Percentiles rank a stretch among this genome's conserved stretches.
Conservation (phyloP, 2,329 filamentous ascomycete species). For the Grosmannia clavigera region DNA sequence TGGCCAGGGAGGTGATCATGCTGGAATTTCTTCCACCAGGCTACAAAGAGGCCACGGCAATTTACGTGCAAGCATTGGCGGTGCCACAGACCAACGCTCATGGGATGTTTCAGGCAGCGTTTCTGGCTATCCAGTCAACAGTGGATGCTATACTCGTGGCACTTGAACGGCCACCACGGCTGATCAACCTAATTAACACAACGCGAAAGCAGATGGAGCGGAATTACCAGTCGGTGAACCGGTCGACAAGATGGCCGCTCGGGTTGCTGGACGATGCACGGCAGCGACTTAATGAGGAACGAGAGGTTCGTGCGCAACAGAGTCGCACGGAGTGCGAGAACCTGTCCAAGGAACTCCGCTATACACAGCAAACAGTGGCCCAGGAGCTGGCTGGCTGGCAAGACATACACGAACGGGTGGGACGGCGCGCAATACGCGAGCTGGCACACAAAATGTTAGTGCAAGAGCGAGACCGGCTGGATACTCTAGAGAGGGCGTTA, state of each 20-base stretch:
- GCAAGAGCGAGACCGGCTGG: conserved; percentile 64
- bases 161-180: conserved; percentile 63
- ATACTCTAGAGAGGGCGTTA: conserved; percentile 68
- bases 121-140: conserved; percentile 72
- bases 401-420: conserved; percentile 70
- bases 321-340: conserved; percentile 58
- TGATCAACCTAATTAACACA: conserved; percentile 65
- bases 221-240: conserved; percentile 59
- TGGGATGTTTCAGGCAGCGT: conserved; percentile 57
- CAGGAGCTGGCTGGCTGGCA: conserved; percentile 90
- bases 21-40: conserved; percentile 54
- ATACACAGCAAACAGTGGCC: conserved; percentile 89
- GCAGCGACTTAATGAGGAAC: conserved; percentile 69
- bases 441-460: conserved; percentile 71
- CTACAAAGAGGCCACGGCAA: conserved; percentile 59
- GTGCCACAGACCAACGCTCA: conserved; percentile 64
- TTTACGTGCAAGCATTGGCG: conserved; percentile 53
- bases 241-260: conserved; percentile 68
- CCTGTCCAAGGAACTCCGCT: conserved; percentile 71
- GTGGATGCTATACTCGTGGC: conserved; percentile 70
- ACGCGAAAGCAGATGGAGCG: conserved; percentile 68
- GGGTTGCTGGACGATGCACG: conserved; percentile 78
- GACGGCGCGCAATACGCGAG: conserved; percentile 59
- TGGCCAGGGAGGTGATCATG: conserved; percentile 31
- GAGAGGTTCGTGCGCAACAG: conserved; percentile 64